These are phyloP conservation scores for barrel medic (Medicago truncatula) DNA, from an alignment of 306 rosid genomes.

Conservation along the genomic window DNA sequence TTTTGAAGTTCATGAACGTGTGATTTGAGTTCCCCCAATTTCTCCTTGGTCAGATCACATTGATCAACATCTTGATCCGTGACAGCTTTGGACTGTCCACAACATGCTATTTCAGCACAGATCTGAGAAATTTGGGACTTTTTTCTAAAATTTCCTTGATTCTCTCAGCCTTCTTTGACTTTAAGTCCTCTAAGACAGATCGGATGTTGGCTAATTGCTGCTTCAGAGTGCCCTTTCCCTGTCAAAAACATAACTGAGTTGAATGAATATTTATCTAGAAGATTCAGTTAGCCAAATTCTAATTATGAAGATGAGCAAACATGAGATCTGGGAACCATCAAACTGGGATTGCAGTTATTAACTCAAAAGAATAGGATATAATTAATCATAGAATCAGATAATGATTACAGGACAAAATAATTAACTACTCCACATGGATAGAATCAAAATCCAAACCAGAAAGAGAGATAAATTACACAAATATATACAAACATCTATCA, in stretches of 20 bases:
- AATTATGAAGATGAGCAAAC: constrained; percentile 16
- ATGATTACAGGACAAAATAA: no score
- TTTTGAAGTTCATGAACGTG: constrained; percentile 82
- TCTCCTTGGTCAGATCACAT: constrained; percentile 62
- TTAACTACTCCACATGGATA: no score
- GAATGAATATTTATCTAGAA: constrained; percentile 31
- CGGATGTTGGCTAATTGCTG: constrained; percentile 64
- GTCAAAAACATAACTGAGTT: constrained; percentile 46
- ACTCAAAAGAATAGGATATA: no score
- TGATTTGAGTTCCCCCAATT: constrained; percentile 71
- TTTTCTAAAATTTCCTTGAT: constrained; percentile 62
- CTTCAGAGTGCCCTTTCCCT: constrained; percentile 78
- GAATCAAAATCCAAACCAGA: no score
- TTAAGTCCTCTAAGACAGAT: constrained; percentile 75
- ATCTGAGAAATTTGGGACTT: constrained; percentile 67
- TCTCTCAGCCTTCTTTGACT: constrained; percentile 70
- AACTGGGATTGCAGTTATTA: no score
- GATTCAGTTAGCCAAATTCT: constrained; percentile 29
- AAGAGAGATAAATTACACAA: no score
- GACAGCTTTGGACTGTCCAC: constrained; percentile 46
- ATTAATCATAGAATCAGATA: no score
- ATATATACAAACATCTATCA: no score
- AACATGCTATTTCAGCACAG: constrained; percentile 74
- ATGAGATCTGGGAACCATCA: constrained; percentile 24
- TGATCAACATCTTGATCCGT: constrained; percentile 52